A percentile compares a stretch with the other conserved stretches of the same genome.
These are phyloP conservation scores for Phytophthora hybrid DNA, from an alignment of 352 stramenopile species.

Conservation along the genomic window DNA sequence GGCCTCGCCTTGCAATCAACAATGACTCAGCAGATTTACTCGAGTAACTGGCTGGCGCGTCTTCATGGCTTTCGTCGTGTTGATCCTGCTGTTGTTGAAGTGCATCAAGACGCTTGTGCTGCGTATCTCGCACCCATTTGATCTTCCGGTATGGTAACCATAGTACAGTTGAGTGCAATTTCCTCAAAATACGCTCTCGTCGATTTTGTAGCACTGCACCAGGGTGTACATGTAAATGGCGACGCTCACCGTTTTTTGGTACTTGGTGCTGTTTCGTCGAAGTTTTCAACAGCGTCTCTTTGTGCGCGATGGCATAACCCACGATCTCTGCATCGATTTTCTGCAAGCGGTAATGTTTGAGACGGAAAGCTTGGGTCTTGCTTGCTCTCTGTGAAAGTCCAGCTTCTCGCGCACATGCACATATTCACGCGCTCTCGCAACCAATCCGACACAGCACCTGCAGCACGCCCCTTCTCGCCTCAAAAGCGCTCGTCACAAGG, in stretches of 20 bases:
- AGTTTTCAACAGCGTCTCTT: constrained; percentile 35
- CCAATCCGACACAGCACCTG: constrained; percentile 32
- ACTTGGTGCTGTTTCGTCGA: constrained; percentile 15
- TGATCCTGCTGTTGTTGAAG: constrained; percentile 24
- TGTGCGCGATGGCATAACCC: constrained; percentile 50
- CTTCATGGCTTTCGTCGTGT: not conserved
- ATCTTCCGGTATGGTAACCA: constrained; percentile 51
- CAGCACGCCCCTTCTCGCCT: constrained; percentile 1
- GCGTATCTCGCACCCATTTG: constrained; percentile 49
- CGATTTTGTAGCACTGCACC: constrained; percentile 61
- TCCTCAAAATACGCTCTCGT: constrained; percentile 29
- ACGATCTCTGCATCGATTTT: constrained; percentile 38
- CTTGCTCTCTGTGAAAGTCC: constrained; percentile 24
- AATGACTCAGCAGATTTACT: not conserved
- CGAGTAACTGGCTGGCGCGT: not conserved
- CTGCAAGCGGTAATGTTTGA: constrained; percentile 6
- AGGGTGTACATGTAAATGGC: constrained; percentile 59
- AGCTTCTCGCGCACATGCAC: constrained; percentile 55
- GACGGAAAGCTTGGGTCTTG: constrained; percentile 16
- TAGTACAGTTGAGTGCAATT: constrained; percentile 24
- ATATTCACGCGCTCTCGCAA: constrained; percentile 50
- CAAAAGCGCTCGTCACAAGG: not conserved
- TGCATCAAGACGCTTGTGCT: constrained; percentile 34
- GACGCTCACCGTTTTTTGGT: constrained; percentile 44
- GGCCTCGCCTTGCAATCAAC: not conserved